A percentile compares a stretch with the other conserved stretches of the same genome.
Conservation (phyloP, 139 green algal species). For the Coccomyxa sp. region DNA sequence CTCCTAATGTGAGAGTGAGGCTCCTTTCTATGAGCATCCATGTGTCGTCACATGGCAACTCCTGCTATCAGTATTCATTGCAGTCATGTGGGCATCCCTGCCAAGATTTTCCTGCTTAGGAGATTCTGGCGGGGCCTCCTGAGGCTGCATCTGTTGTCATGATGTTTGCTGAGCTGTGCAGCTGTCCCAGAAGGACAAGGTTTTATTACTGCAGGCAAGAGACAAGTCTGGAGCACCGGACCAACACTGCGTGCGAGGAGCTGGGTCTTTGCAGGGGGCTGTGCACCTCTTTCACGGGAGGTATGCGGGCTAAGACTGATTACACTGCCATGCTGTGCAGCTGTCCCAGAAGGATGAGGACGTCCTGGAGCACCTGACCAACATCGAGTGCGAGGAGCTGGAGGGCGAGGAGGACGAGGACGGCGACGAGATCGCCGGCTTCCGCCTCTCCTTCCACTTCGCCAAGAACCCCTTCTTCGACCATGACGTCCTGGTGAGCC, state of each 20-base stretch:
- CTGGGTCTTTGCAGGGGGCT: too few species aligned
- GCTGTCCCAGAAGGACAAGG: slow-evolving; percentile 85
- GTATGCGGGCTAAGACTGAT: neutral
- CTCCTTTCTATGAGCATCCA: too few species aligned
- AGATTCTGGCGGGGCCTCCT: too few species aligned
- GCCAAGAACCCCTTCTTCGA: slow-evolving; percentile 86
- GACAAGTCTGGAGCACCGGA: slow-evolving; percentile 61
- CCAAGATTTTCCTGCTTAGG: too few species aligned
- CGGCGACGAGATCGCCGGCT: slow-evolving; percentile 29
- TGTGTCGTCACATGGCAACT: too few species aligned
- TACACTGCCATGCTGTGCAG: slow-evolving; percentile 9
- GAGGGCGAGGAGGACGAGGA: slow-evolving; percentile 71
- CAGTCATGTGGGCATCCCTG: too few species aligned
- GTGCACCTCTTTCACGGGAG: too few species aligned
- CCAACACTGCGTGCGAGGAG: slow-evolving; percentile 57
- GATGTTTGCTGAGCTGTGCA: slow-evolving; percentile 9
- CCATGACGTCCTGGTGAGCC: slow-evolving; percentile 42
- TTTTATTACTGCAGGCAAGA: slow-evolving; percentile 41
- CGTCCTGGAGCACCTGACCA: slow-evolving; percentile 75
- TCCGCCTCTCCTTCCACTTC: slow-evolving; percentile 71
- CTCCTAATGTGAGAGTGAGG: too few species aligned
- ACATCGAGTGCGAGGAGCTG: slow-evolving; percentile 59
- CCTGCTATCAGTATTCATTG: too few species aligned
- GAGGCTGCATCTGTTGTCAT: too few species aligned
- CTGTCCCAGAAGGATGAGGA: slow-evolving; percentile 86